These are phyloP conservation scores for Amauroascus niger DNA, from an alignment of 2,329 filamentous ascomycete genomes.

Conservation along the genomic window DNA sequence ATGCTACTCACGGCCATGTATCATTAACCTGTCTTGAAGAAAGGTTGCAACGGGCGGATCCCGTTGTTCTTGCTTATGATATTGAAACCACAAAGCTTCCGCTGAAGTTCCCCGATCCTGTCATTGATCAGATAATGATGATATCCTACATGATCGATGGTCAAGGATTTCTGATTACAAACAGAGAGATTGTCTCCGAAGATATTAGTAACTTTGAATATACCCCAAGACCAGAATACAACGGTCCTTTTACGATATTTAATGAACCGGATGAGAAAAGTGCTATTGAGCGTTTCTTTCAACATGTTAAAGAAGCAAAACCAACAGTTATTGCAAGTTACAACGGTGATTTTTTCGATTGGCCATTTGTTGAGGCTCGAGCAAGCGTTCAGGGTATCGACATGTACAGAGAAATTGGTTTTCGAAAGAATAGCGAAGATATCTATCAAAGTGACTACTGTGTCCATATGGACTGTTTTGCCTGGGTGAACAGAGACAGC, in stretches of 20 bases:
- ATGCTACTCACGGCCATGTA: slow-evolving; percentile 82
- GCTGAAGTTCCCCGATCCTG: slow-evolving; percentile 89
- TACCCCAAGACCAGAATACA: slow-evolving; percentile 92
- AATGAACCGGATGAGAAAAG: slow-evolving; percentile 92
- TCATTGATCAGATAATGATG: slow-evolving; percentile 98
- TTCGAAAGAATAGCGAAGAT: slow-evolving; percentile 88
- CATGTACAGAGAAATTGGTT: slow-evolving; percentile 98
- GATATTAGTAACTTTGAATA: slow-evolving; percentile 98
- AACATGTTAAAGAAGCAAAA: slow-evolving; percentile 86
- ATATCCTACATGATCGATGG: slow-evolving; percentile 99
- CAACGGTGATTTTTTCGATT: slow-evolving; percentile 99
- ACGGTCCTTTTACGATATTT: slow-evolving; percentile 92
- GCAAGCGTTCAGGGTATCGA: slow-evolving; percentile 92
- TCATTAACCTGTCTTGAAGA: slow-evolving; percentile 79
- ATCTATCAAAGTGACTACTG: slow-evolving; percentile 95
- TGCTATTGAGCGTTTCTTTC: slow-evolving; percentile 82
- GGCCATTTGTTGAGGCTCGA: slow-evolving; percentile 92
- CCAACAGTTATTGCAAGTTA: slow-evolving; percentile 99
- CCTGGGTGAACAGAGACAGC: slow-evolving; percentile 98
- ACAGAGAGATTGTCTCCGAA: slow-evolving; percentile 93
- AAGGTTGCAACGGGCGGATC: slow-evolving; percentile 79
- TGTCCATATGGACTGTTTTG: slow-evolving; percentile 97
- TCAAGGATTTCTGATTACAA: slow-evolving; percentile 94
- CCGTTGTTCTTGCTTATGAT: slow-evolving; percentile 98
- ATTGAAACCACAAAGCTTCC: slow-evolving; percentile 96